phyloP scores from a whole-genome alignment of 2,329 filamentous ascomycete species.

The Epicoccum sorghinum region DNA sequence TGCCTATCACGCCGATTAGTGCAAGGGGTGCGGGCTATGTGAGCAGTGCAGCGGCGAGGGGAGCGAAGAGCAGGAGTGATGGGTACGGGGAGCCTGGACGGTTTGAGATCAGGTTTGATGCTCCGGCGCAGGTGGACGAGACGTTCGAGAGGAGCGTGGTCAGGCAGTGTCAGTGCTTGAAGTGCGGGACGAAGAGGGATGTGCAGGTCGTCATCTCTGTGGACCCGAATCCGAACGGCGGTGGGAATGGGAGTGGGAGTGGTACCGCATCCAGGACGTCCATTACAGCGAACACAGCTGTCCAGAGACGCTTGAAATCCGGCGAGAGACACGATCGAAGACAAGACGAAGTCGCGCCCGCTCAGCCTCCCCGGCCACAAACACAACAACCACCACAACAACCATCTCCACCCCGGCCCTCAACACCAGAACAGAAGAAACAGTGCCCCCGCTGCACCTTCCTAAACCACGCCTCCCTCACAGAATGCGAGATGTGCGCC shows the following conservation, averaged over 20 bases:
- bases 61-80: constrained; percentile 14
- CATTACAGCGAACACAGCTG: constrained; percentile 22
- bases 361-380: constrained; percentile 26
- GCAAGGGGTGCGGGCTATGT: constrained; percentile 40
- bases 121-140: constrained; percentile 34
- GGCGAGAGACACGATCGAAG: constrained; percentile 1
- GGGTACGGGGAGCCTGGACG: constrained; percentile 37
- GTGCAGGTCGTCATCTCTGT: constrained; percentile 43
- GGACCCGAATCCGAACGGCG: constrained; percentile 35
- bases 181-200: constrained; percentile 44
- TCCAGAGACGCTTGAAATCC: constrained; percentile 12
- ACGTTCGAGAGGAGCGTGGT: constrained; percentile 42
- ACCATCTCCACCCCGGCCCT: constrained; percentile 14
- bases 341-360: constrained; percentile 23
- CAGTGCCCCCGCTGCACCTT: constrained; percentile 46
- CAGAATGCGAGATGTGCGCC: constrained; percentile 43
- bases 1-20: constrained; percentile 44
- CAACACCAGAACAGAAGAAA: constrained; percentile 39
- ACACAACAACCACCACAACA: constrained; percentile 11
- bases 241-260: constrained; percentile 13
- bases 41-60: constrained; percentile 28
- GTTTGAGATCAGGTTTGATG: constrained; percentile 45
- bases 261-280: constrained; percentile 12
- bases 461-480: constrained; percentile 41
- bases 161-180: constrained; percentile 43